A percentile compares a stretch with the other conserved stretches of the same genome.
phyloP scores from a whole-genome alignment of 345 rosid genomes.

The Bruguiera gymnorhiza region DNA sequence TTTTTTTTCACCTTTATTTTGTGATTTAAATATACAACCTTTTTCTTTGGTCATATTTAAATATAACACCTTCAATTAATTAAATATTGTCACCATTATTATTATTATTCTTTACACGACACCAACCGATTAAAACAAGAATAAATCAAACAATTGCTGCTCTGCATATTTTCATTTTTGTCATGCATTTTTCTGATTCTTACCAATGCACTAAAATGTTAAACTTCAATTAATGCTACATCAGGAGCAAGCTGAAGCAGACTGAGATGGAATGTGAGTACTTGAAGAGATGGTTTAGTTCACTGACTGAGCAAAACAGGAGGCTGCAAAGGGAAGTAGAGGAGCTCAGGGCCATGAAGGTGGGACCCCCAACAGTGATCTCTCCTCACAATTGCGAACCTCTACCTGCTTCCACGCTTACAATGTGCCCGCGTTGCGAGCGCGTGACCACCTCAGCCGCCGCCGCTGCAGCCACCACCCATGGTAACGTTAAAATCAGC shows the following conservation, averaged over 20 bases:
- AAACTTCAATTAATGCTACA: no score
- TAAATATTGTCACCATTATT: no score
- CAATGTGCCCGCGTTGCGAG: conserved; percentile 95
- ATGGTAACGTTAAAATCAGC: conserved; percentile 24
- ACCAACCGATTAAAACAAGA: no score
- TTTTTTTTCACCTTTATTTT: no score
- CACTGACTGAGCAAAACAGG: conserved; percentile 85
- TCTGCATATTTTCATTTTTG: no score
- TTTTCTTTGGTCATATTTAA: no score
- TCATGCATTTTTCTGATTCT: no score
- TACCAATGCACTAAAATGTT: no score
- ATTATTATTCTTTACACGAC: no score
- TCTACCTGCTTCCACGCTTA: conserved; percentile 63
- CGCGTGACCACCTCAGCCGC: conserved; percentile 53
- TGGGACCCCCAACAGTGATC: conserved; percentile 52
- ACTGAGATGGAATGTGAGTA: conserved; percentile 95
- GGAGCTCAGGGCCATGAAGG: conserved; percentile 86
- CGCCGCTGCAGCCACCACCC: conserved; percentile 14
- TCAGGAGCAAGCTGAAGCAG: conserved; percentile 93
- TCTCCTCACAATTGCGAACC: conserved; percentile 53
- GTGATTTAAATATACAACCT: no score
- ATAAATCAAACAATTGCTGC: no score
- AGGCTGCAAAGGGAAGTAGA: conserved; percentile 87
- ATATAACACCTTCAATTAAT: no score
- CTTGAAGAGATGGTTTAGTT: conserved; percentile 87